Base-by-base conservation (phyloP, 768 basidiomycete genomes). In the Cystobasidium tubakii region DNA sequence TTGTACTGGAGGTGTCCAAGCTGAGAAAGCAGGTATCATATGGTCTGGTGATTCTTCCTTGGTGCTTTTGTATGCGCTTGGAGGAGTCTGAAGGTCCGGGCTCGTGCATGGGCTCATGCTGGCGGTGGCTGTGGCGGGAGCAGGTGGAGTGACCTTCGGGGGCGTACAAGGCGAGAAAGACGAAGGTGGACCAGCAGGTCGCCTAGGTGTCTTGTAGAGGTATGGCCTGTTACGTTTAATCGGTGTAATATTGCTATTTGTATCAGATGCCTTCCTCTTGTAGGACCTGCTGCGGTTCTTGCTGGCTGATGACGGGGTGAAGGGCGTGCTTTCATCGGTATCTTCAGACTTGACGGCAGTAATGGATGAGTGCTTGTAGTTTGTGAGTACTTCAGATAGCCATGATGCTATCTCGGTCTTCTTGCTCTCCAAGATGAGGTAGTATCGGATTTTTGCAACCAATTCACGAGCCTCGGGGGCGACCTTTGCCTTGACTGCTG, bases 391-490 rank as follows among this genome's bases (percentile, higher is more conserved):
- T 12, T 34, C 29, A 1, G 12, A 15, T 29, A 65, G 23, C 34
- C 36, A 39, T 6, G 63, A 33, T 39, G 25, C 33, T 27, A 65
- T 27, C 39, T 42, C 13, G 3, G 34, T 65, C 63, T 39, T 46
- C 63, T 65, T 65, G 63, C 43, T 46, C 21, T 42, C 36, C 15
- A 42, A 27, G 7, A 33, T 46, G 13, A 65, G 36, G 25, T 65
- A 46, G 7, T 46, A 10, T 19, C 39, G 31, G 1, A 65, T 36
- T n/a, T 27, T 39, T 27, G 25, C 39, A 27, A 65, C 63, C 43
- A 46, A 39, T 46, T 43, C 39, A 31, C 63, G 63, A 3, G 63
- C 63, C 10, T 65, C 63, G 15, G 29, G 31, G 57, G 15, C 57
- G 15, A 62, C 57, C 57, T 31, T 46, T 15, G 7, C 63, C 4